These are phyloP conservation scores for Musa itinerans DNA, from an alignment of 176 grass and related monocot species.

Conservation along the genomic window DNA sequence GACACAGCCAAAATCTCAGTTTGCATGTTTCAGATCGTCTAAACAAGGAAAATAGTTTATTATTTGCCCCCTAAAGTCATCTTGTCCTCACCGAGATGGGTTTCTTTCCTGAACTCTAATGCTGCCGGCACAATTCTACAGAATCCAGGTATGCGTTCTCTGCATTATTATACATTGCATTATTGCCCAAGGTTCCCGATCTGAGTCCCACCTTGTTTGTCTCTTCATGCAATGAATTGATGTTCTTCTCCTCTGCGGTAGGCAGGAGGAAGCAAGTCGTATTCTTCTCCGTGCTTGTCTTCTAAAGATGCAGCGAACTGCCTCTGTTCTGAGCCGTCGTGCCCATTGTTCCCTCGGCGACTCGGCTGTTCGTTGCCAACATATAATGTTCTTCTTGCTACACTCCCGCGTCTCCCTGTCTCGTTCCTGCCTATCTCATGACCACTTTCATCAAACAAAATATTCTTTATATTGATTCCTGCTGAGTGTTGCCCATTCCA, in stretches of 20 bases:
- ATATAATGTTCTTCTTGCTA: not conserved
- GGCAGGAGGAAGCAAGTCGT: not conserved
- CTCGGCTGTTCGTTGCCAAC: not conserved
- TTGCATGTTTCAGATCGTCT: not conserved
- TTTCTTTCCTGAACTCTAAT: not conserved
- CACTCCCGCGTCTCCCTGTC: not conserved
- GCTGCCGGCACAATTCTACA: not conserved
- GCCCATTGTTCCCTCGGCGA: not conserved
- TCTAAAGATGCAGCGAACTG: not conserved
- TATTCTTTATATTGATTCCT: not conserved
- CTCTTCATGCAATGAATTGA: not conserved
- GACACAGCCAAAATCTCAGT: not conserved
- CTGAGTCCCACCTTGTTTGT: not conserved
- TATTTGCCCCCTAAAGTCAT: slow-evolving; percentile 5
- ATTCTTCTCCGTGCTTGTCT: too few species aligned
- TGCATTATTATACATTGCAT: not conserved
- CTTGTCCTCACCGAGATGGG: slow-evolving; percentile 12
- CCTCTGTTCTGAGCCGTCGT: not conserved
- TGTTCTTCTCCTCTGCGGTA: not conserved
- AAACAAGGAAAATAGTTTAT: not conserved
- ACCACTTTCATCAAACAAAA: not conserved
- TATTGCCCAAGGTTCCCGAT: not conserved
- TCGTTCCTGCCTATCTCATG: not conserved
- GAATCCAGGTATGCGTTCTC: not conserved
- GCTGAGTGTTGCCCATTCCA: not conserved